Percentiles rank a stretch among this genome's conserved stretches.
These are phyloP conservation scores for Trichoderma sp. DNA, from an alignment of 2,329 filamentous ascomycete genomes.

Conservation along the genomic window DNA sequence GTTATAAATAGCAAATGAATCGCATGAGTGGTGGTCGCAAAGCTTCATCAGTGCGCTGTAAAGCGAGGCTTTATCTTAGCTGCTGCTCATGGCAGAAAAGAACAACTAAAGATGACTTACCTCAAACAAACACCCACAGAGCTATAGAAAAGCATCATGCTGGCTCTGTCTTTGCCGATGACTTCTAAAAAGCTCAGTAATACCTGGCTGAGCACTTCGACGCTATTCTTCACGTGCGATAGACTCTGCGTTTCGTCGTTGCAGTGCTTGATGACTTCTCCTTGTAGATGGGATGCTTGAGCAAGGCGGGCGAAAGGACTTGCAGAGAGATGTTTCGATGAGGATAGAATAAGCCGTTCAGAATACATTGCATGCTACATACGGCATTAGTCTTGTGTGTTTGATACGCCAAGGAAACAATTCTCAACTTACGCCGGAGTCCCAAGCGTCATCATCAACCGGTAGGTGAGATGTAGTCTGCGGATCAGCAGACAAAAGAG, in stretches of 20 bases:
- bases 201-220: conserved; percentile 25
- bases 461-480: conserved; percentile 38
- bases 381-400: neutral
- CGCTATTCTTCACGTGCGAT: neutral
- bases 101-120: neutral
- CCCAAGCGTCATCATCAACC: conserved; percentile 37
- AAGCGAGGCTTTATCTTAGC: neutral
- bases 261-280: conserved; percentile 35
- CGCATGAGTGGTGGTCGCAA: conserved; percentile 28
- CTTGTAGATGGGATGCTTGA: conserved; percentile 41
- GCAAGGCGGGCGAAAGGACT: conserved; percentile 41
- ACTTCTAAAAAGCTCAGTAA: conserved; percentile 24
- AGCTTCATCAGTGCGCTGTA: conserved; percentile 29
- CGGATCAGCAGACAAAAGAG: conserved; percentile 36
- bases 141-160: conserved; percentile 25
- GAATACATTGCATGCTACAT: conserved; percentile 21
- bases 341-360: conserved; percentile 29
- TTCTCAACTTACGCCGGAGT: conserved; percentile 25
- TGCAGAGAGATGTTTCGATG: conserved; percentile 35
- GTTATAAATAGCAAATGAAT: conserved; percentile 20
- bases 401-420: neutral
- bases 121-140: conserved; percentile 27
- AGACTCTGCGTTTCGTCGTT: conserved; percentile 24
- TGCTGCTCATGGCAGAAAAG: neutral
- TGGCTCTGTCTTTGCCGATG: conserved; percentile 23